Evolutionary conservation across 192 early-diverging fungal species (phyloP).

Genomic region (Phycomyces blakesleeanus): DNA sequence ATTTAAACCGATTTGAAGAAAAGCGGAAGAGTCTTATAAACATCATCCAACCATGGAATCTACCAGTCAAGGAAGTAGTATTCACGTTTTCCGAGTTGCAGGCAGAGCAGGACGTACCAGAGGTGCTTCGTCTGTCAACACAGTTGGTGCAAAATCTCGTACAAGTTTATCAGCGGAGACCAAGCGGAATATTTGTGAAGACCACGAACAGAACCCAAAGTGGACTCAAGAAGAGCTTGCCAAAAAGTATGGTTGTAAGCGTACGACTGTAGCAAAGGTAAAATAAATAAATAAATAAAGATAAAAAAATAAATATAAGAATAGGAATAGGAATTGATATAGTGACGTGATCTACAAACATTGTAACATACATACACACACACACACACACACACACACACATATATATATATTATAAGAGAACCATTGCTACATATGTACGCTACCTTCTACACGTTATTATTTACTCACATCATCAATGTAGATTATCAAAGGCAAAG

Average conservation of each 20-base stretch:
- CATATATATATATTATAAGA: not conserved
- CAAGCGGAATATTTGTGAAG: conserved; percentile 16
- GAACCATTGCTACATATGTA: too few relatives aligned
- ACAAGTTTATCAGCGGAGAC: conserved; percentile 17
- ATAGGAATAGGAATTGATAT: too few relatives aligned
- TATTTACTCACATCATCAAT: not conserved
- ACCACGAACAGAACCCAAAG: conserved; percentile 14
- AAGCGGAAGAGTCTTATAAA: too few relatives aligned
- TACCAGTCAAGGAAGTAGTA: conserved; percentile 1
- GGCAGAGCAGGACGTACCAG: not conserved
- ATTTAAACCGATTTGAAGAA: not conserved
- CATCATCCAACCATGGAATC: not conserved
- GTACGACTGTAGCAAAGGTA: conserved; percentile 21
- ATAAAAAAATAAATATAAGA: too few relatives aligned
- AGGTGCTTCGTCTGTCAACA: not conserved
- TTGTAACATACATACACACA: not conserved
- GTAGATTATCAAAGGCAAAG: conserved; percentile 16
- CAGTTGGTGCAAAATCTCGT: conserved; percentile 1
- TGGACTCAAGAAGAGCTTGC: conserved; percentile 17
- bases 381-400: not conserved
- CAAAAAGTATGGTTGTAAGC: conserved; percentile 19
- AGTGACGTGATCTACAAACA: not conserved
- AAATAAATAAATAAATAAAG: too few relatives aligned
- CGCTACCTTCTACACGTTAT: not conserved
- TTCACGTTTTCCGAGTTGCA: conserved; percentile 19